Evolutionary conservation across 78 protist species (phyloP), one percentile per base, ranked within the genome.

Genomic region (Dictyostelium firmibasis): DNA sequence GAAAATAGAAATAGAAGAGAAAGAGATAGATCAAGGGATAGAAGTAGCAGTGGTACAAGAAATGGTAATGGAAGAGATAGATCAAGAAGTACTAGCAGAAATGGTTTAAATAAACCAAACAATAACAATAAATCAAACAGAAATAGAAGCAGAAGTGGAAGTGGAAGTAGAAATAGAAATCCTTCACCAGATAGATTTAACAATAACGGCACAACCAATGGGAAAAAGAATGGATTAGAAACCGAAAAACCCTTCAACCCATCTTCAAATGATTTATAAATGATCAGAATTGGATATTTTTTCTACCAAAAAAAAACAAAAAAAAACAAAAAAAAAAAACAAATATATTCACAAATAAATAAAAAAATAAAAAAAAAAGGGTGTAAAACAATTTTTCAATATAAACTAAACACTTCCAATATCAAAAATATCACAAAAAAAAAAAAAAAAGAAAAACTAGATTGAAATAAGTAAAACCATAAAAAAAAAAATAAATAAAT

Each of bases 51-150:
- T 82, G 23, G 44, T 43, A 67, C 38, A 27, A 29, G 75, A 27
- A 67, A 64, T 64, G 74, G 74, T 64, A 64, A 67, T 27, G 75
- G 75, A 47, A 79, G 84, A 47, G 84, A 79, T 79, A 20, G 67
- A 36, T 53, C 72, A 43, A 50, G 70, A 33, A 36, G 64, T 35
- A n/a, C 11, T 5, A 25, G 23, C 5, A 81, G 79, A 72, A 35
- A 72, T 70, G 33, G 78, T 25, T 70, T 9, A 33, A 57, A 70
- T 60, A 50, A 72, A 11, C 16, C 38, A 16, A 72, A 72, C 33
- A 72, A 33, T 69, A 69, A 25, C 7, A 35, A 29, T 29, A 31
- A 31, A 31, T 31, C 81, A 77, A 77, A 25, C 2, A 18, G 83
- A 77, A 41, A 77, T 77, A 38, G 83, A 77, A n/a, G 29, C 6